phyloP scores from a whole-genome alignment of 148 eudicot genomes.

The Beta vulgaris region DNA sequence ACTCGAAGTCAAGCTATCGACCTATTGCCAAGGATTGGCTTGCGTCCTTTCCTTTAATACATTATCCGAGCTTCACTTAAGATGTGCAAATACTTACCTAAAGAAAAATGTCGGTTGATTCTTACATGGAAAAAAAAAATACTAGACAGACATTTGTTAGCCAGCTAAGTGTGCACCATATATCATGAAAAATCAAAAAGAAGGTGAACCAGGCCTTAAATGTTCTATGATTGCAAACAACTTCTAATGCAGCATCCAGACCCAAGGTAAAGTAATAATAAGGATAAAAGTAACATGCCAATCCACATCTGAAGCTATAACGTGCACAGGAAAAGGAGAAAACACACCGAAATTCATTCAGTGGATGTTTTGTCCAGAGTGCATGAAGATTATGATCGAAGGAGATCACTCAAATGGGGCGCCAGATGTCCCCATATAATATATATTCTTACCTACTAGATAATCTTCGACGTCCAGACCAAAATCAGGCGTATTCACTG shows the following conservation, averaged over 20 bases:
- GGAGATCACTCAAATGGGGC: neutral
- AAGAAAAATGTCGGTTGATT: neutral
- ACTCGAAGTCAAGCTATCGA: too few relatives aligned
- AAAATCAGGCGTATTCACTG: constrained; percentile 76
- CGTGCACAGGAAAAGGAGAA: neutral
- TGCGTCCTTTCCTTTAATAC: too few relatives aligned
- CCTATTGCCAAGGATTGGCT: too few relatives aligned
- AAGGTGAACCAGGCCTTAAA: neutral
- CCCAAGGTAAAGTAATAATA: neutral
- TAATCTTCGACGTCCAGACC: constrained; percentile 92
- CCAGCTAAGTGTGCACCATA: neutral
- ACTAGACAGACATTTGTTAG: neutral
- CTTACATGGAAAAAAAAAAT: neutral
- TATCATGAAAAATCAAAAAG: neutral
- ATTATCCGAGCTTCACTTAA: too few relatives aligned
- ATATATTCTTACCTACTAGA: constrained; percentile 71
- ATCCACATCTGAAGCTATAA: neutral
- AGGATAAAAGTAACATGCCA: neutral
- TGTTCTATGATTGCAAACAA: neutral
- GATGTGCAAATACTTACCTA: too few relatives aligned
- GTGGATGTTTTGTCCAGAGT: neutral
- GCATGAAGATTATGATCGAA: neutral
- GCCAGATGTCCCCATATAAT: neutral
- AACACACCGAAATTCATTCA: neutral
- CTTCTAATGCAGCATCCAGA: neutral